A percentile compares a stretch with the other conserved stretches of the same genome.
Evolutionary conservation across 129 eudicot species (phyloP).

Genomic region (Pulicaria dysenterica): DNA sequence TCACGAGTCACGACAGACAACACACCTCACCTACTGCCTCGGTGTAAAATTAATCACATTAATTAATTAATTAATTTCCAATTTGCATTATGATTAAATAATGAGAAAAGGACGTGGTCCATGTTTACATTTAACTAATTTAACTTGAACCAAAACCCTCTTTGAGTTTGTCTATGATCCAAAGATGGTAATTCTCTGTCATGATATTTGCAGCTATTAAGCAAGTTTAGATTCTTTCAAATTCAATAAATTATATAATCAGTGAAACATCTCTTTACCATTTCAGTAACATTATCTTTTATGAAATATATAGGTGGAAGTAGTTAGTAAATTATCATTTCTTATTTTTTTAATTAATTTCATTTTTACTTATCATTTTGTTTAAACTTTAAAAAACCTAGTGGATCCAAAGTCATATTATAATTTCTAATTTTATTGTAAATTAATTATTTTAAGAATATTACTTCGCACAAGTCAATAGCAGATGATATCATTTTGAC

Average conservation of each 20-base stretch:
- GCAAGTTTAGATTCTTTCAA: background rate
- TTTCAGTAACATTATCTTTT: too few relatives aligned
- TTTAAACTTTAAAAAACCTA: background rate
- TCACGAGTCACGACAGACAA: too few relatives aligned
- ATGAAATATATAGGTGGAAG: too few relatives aligned
- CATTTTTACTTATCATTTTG: background rate
- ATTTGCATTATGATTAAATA: background rate
- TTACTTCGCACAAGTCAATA: constrained; percentile 21
- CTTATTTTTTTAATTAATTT: too few relatives aligned
- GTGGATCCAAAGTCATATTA: background rate
- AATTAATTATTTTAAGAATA: background rate
- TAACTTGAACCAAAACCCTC: background rate
- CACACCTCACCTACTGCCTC: constrained; percentile 27
- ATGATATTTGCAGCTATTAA: background rate
- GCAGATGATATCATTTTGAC: constrained; percentile 38
- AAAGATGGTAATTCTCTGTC: too few relatives aligned
- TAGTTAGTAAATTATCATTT: too few relatives aligned
- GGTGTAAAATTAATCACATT: constrained; percentile 23
- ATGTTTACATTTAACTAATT: background rate
- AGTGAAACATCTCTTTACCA: too few relatives aligned
- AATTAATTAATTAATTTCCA: background rate
- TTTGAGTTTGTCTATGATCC: background rate
- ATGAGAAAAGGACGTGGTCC: constrained; percentile 3
- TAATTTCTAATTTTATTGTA: background rate
- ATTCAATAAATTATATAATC: too few relatives aligned